These are phyloP conservation scores for Solanum neorickii DNA, from an alignment of 257 asterid species.

Conservation along the genomic window DNA sequence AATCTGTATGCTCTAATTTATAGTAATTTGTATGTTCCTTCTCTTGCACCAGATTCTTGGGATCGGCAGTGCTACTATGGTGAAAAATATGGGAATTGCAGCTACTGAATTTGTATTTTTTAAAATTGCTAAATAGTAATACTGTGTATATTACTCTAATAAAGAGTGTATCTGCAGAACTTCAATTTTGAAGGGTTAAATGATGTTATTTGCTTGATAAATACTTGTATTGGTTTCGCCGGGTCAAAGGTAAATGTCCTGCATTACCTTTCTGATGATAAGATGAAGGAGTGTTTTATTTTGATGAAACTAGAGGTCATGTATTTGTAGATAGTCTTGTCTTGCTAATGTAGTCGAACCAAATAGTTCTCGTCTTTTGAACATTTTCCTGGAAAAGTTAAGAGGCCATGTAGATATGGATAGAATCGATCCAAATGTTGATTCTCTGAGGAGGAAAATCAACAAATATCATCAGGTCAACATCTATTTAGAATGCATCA, in stretches of 20 bases:
- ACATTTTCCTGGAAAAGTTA: neutral
- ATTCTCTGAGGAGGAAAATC: neutral
- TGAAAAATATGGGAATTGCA: neutral
- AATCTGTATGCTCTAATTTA: neutral
- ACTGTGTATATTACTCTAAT: neutral
- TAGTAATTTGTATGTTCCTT: neutral
- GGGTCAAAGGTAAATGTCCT: neutral
- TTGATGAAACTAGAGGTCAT: neutral
- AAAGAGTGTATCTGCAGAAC: neutral
- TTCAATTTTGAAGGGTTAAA: neutral
- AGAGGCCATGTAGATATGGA: neutral
- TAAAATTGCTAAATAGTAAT: neutral
- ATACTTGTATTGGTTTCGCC: neutral
- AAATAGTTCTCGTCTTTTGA: neutral
- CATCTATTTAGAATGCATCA: neutral
- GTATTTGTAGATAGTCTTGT: neutral
- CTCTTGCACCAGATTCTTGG: neutral
- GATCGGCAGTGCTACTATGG: neutral
- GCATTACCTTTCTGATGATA: neutral
- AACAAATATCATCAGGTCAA: no score
- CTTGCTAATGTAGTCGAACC: neutral
- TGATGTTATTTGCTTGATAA: neutral
- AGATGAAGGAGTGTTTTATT: neutral
- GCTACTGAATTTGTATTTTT: neutral
- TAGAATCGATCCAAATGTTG: neutral